These are phyloP conservation scores for Melastoma candidum DNA, from an alignment of 441 rosid genomes.

Conservation along the genomic window DNA sequence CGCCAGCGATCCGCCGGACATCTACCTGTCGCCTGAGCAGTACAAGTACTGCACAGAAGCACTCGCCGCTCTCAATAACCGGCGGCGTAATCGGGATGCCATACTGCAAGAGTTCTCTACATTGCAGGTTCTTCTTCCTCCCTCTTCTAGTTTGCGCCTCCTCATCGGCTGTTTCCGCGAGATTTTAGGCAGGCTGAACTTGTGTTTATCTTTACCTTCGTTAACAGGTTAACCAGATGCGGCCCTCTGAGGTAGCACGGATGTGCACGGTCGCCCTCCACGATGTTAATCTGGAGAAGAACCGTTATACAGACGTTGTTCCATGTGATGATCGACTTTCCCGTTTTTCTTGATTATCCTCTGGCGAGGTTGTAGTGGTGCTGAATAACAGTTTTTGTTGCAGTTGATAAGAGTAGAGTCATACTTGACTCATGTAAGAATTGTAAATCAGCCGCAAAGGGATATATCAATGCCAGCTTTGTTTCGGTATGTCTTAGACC, in stretches of 20 bases:
- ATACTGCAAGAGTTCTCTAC: constrained; percentile 43
- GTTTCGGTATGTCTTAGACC: constrained; percentile 19
- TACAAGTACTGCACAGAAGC: constrained; percentile 46
- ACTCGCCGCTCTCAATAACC: constrained; percentile 35
- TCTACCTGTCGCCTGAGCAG: constrained; percentile 50
- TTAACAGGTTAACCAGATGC: constrained; percentile 37
- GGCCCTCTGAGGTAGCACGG: constrained; percentile 35
- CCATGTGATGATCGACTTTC: constrained; percentile 42
- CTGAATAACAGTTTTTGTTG: constrained; percentile 12
- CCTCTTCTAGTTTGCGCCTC: background rate
- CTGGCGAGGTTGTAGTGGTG: background rate
- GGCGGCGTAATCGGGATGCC: constrained; percentile 25
- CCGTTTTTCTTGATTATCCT: background rate
- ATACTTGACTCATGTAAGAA: constrained; percentile 64
- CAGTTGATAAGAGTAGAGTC: constrained; percentile 71
- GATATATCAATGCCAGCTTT: constrained; percentile 83
- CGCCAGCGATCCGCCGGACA: constrained; percentile 35
- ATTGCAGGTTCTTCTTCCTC: constrained; percentile 36
- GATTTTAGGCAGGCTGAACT: background rate
- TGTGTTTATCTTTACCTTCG: background rate
- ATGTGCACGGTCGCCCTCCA: constrained; percentile 52
- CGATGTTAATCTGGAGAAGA: constrained; percentile 47
- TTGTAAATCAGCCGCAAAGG: constrained; percentile 46
- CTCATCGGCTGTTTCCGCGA: background rate
- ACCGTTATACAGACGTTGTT: constrained; percentile 57